Evolutionary conservation across 2,329 filamentous ascomycete species (phyloP).

Genomic region (Aspergillus fumigatiaffinis): DNA sequence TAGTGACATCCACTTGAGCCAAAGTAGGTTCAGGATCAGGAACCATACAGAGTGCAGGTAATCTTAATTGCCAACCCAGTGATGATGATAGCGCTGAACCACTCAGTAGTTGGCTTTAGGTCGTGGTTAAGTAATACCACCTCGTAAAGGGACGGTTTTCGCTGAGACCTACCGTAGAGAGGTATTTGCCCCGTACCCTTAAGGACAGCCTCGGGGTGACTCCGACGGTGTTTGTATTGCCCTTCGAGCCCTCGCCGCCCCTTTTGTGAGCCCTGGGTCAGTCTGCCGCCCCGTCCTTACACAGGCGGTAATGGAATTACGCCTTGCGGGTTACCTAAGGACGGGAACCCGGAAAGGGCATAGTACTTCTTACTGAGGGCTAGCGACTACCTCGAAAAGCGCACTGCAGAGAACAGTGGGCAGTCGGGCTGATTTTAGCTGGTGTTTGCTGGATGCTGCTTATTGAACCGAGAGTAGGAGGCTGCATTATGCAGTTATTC

Average conservation of each 20-base stretch:
- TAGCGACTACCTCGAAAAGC: neutral
- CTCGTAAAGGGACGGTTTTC: neutral
- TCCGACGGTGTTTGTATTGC: neutral
- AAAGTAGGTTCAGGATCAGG: neutral
- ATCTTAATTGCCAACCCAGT: neutral
- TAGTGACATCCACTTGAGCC: neutral
- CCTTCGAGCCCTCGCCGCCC: neutral
- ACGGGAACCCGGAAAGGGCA: neutral
- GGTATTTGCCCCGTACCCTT: no score
- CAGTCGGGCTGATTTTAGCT: neutral
- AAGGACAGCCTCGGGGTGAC: constrained; percentile 4
- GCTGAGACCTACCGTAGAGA: no score
- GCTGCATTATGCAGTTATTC: no score
- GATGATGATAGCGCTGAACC: neutral
- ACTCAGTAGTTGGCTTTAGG: neutral
- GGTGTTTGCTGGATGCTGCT: neutral
- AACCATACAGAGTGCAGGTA: neutral
- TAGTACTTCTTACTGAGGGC: neutral
- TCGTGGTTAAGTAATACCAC: neutral
- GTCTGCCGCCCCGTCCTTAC: neutral
- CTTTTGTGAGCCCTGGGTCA: neutral
- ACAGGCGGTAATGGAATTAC: neutral
- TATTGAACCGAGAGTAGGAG: neutral
- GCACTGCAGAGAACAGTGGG: neutral
- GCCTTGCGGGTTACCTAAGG: neutral